Evolutionary conservation across 768 basidiomycete genomes (phyloP).

Genomic region (Scleroderma citrinum): DNA sequence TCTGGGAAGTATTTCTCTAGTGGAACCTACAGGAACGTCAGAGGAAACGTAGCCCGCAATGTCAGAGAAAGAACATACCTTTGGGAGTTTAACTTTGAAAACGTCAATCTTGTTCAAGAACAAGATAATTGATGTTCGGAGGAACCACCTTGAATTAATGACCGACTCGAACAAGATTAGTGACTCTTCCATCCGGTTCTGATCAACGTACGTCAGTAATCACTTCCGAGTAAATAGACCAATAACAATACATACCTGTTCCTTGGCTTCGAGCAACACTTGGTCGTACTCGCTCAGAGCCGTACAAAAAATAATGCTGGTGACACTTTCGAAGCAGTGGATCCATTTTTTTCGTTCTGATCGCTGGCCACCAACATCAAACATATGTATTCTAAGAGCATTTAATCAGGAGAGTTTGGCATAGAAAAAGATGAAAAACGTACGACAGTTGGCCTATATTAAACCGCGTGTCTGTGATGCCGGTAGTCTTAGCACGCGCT

Average conservation of each 20-base stretch:
- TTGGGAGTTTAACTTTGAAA: constrained; percentile 68
- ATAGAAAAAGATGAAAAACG: constrained; percentile 11
- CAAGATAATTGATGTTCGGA: constrained; percentile 58
- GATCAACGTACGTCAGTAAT: background rate
- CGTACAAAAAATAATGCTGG: constrained; percentile 74
- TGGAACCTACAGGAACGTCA: constrained; percentile 43
- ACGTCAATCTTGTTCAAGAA: constrained; percentile 72
- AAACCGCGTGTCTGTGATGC: constrained; percentile 86
- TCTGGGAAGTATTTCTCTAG: constrained; percentile 81
- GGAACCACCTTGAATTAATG: constrained; percentile 78
- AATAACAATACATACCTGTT: constrained; percentile 21
- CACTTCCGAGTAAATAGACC: background rate
- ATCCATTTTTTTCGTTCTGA: constrained; percentile 83
- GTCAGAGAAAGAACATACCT: too few species aligned
- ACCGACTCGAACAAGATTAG: constrained; percentile 71
- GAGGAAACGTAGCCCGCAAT: background rate
- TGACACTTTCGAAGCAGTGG: constrained; percentile 74
- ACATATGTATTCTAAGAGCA: constrained; percentile 52
- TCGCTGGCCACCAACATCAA: constrained; percentile 76
- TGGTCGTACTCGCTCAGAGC: constrained; percentile 75
- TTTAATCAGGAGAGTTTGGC: background rate
- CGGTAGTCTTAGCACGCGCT: constrained; percentile 84
- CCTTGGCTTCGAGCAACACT: constrained; percentile 55
- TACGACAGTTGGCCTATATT: constrained; percentile 61
- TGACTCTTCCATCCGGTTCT: constrained; percentile 77